phyloP scores from a whole-genome alignment of 1,284 basidiomycete genomes.

The Boletellus deceptivus region DNA sequence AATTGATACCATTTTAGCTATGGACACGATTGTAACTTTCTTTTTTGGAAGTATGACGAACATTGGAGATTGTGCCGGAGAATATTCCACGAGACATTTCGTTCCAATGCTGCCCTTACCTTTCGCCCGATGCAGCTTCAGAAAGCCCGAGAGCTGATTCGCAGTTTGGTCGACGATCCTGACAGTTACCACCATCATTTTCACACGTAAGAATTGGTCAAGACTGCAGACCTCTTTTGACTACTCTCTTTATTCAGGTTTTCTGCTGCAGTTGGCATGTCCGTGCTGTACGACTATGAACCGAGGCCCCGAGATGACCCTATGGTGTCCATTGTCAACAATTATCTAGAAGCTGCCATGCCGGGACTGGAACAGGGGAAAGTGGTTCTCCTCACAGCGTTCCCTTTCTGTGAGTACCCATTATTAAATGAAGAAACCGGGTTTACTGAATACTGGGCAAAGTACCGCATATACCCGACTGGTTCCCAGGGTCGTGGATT shows the following conservation, averaged over 20 bases:
- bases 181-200: conserved; percentile 4
- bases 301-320: conserved; percentile 9
- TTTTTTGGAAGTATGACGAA: not conserved
- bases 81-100: not conserved
- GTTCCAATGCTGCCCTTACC: not conserved
- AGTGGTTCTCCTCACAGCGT: not conserved
- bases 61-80: conserved; percentile 1
- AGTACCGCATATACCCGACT: conserved; percentile 15
- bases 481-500: conserved; percentile 14
- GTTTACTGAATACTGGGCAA: not conserved
- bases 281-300: conserved; percentile 5
- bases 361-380: not conserved
- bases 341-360: not conserved
- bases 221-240: not conserved
- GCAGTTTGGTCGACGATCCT: conserved; percentile 6
- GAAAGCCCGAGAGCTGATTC: not conserved
- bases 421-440: not conserved
- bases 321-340: conserved; percentile 7
- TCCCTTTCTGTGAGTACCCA: conserved; percentile 13
- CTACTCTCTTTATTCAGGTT: conserved; percentile 2
- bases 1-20: not conserved
- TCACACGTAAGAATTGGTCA: not conserved
- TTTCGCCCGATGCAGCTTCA: not conserved
- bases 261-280: conserved; percentile 11
- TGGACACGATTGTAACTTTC: conserved; percentile 2